A percentile compares a stretch with the other conserved stretches of the same genome.
phyloP scores from a whole-genome alignment of 352 stramenopile genomes.

The Globisporangium barbulae region DNA sequence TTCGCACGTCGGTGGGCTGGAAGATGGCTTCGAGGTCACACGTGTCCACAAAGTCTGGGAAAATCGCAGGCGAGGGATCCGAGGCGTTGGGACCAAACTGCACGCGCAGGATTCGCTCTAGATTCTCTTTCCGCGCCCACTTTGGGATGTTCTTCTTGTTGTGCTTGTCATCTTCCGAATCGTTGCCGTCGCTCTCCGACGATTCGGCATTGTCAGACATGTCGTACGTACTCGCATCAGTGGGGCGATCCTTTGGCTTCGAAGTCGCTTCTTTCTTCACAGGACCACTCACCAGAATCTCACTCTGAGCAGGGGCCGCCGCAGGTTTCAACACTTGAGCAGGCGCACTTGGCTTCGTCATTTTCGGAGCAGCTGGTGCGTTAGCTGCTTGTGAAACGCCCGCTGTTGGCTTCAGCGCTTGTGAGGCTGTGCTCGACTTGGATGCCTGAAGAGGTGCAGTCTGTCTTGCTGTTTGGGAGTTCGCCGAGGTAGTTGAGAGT shows the following conservation, averaged over 20 bases:
- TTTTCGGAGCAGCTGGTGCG: neutral
- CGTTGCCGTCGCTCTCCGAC: slow-evolving; percentile 41
- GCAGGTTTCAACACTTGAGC: neutral
- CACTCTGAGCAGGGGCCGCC: neutral
- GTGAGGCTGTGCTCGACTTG: neutral
- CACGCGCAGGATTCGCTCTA: slow-evolving; percentile 58
- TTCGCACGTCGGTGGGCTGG: slow-evolving; percentile 58
- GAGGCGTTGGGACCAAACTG: slow-evolving; percentile 76
- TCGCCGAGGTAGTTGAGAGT: slow-evolving; percentile 1
- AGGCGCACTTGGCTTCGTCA: neutral
- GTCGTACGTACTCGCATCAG: slow-evolving; percentile 45
- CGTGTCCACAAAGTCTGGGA: slow-evolving; percentile 79
- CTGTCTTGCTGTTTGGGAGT: neutral
- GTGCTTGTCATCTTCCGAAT: slow-evolving; percentile 36
- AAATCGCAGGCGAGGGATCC: slow-evolving; percentile 77
- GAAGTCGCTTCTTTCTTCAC: neutral
- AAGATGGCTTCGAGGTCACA: slow-evolving; percentile 87
- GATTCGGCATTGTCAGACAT: slow-evolving; percentile 83
- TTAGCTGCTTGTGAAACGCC: neutral
- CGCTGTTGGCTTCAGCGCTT: neutral
- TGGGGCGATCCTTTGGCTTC: slow-evolving; percentile 21
- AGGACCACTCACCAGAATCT: neutral
- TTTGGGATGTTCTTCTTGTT: slow-evolving; percentile 76
- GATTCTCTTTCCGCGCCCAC: slow-evolving; percentile 73
- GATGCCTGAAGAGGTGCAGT: slow-evolving; percentile 3